These are phyloP conservation scores for Trapa bicornis DNA, from an alignment of 345 rosid species.

Conservation along the genomic window DNA sequence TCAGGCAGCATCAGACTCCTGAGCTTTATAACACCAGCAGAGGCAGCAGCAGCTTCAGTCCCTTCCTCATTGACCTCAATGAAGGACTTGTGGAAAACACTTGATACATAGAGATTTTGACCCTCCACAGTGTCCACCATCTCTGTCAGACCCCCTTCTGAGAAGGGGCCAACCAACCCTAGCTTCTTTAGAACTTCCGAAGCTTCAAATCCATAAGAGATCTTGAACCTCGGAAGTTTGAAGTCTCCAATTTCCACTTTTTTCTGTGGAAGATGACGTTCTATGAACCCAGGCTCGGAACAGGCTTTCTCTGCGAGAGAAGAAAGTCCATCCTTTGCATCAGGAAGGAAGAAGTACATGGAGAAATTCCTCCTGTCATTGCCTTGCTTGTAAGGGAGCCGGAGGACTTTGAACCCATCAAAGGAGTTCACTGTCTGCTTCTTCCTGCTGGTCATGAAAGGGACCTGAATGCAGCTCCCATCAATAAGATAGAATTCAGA, in stretches of 20 bases:
- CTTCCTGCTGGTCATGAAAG: constrained; percentile 71
- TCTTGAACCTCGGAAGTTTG: constrained; percentile 12
- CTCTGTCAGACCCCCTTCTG: constrained; percentile 8
- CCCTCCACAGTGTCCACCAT: constrained; percentile 11
- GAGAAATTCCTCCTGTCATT: constrained; percentile 52
- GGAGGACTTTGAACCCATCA: constrained; percentile 57
- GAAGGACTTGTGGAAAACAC: constrained; percentile 14
- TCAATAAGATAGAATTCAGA: constrained; percentile 49
- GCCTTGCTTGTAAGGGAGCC: constrained; percentile 66
- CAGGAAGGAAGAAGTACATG: constrained; percentile 67
- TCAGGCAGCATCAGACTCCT: not conserved
- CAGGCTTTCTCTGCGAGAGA: constrained; percentile 10
- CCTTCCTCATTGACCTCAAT: constrained; percentile 15
- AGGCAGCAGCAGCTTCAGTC: constrained; percentile 14
- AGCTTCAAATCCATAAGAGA: constrained; percentile 13
- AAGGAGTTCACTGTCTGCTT: constrained; percentile 34
- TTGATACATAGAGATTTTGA: constrained; percentile 4
- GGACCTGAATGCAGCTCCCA: constrained; percentile 38
- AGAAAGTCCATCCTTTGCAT: constrained; percentile 19
- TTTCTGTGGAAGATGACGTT: constrained; percentile 9
- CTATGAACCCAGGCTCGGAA: constrained; percentile 11
- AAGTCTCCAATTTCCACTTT: constrained; percentile 11
- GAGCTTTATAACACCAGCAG: constrained; percentile 10
- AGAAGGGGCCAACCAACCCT: constrained; percentile 11
- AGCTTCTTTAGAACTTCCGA: constrained; percentile 8